Base-by-base conservation (phyloP, 805 yeast genomes). In the Nakazawaea wyomingensis region DNA sequence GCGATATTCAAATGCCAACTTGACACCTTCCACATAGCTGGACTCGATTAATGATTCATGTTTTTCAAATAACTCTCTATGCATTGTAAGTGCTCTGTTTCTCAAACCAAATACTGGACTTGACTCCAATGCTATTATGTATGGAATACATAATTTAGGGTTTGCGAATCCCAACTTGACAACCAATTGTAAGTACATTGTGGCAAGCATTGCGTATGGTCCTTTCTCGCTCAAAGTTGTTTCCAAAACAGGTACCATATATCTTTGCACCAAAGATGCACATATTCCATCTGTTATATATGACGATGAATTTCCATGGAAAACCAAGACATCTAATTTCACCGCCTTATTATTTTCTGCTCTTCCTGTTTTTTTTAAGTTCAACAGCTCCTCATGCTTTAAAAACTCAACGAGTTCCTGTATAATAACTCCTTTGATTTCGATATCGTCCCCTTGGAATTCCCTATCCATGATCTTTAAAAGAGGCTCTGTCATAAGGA, bases 1-100 rank as follows among this genome's bases (percentile, higher is more conserved):
- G 31, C 74, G 52, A 54, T 77, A 81, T 0, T 59, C 53, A 2
- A 73, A 69, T 0, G 88, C 85, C 19, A 68, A 47, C 41, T 61
- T 72, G 5, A 86, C 54, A 0, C 91, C 93, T 44, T 80, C 85
- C 2, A 69, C 58, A 49, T 85, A 79, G 40, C 79, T 71, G 5
- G 80, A 61, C 37, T 83, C 90, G 18, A 85, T 74, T 54, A 88
- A 67, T 2, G 87, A 74, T 55, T 85, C 91, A 54, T 85, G 79
- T 47, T 80, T 82, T 17, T 74, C 81, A 50, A 73, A 77, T 3
- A 87, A 52, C 7, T 71, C 76, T 17, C 56, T 54, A 50, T 84
- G 85, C 43, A 85, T 61, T 1, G 66, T 69, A 1, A 65, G 45
- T 0, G 89, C 87, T 9, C 71, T 60, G 3, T 56, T 56, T 26